Base-by-base conservation (phyloP, 768 basidiomycete species). In the Termitomyces sp. region DNA sequence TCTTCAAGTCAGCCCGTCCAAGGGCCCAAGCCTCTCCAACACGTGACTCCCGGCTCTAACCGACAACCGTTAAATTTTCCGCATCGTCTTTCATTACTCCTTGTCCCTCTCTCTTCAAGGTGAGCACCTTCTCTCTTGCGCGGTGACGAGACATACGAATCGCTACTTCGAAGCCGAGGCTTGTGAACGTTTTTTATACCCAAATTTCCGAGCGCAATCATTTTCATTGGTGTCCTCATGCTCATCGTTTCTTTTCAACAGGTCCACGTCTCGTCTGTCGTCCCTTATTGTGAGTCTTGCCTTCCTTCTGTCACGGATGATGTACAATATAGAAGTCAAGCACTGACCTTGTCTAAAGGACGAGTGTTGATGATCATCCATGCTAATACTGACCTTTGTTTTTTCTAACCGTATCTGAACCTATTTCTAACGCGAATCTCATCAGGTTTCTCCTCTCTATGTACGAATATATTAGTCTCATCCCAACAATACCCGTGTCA, bases 271-370 rank as follows among this genome's bases (percentile, higher is more conserved):
- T 20, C 10, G 5, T 20, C 10, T 28, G 22, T 41, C 39, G 13
- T 45, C 24, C 18, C 9, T 28, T 39, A 51, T 58, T 59, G 74
- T 75, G 68, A 74, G 73, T 70, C 20, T 45, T 41, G 36, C 49
- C 60, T 58, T 42, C 52, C 56, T 51, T 51, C 50, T 13, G 42
- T 26, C 57, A 56, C 56, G 64, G 59, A 73, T 83, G 90, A 87
- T 90, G 61, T 78, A 79, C 69, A 83, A 78, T 77, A 84, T 82
- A 92, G 89, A 88, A 90, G 90, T 92, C 90, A 92, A 92, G 90
- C 89, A 76, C 90, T 86, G 84, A 92, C 71, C 77, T 75, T 72
- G 81, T 89, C 86, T 83, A 57, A 82, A 79, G 86, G 86, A 87
- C 78, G 70, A 74, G 77, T 66, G 71, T 77, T 88, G 87, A 88